Evolutionary conservation across 345 rosid species (phyloP), one percentile per base, ranked within the genome.

Genomic region (Aurinia saxatilis): DNA sequence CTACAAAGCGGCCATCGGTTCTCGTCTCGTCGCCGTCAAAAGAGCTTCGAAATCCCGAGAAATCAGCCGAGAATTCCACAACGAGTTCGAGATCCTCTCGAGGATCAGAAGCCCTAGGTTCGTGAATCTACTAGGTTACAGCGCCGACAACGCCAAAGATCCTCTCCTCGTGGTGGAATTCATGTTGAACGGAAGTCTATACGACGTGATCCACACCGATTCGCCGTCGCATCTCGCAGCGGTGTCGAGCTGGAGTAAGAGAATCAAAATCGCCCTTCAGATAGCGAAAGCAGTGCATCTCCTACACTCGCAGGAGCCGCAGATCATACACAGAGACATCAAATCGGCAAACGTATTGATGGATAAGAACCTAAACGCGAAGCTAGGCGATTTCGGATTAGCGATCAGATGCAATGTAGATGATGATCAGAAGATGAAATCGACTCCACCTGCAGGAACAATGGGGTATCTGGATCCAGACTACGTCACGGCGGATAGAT

Each of bases 381-480:
- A 92, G 64, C 68, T 93, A 64, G 99, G 96, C 7, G 99, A 93
- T 76, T 93, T 93, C 61, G 99, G 99, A 11, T 73, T 93, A 35
- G 97, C 99, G 10, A 69, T 93, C 16, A 81, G 95, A 70, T 90
- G 95, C 61, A 90, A 87, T 50, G 84, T 56, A 19, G 84, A 84
- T 59, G 84, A 84, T 59, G 95, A 90, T 67, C 90, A 75, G 33
- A 81, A 75, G 57, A 78, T 90, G 57, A 83, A 80, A 71, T 87
- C 99, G 17, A 93, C 97, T 10, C 99, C 99, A 0, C 99, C 99
- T 0, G 99, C 99, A 1, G 99, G 99, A 14, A 93, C 99, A 1
- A 86, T 93, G 33, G 99, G 99, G 1, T 93, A 93, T 77, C 84
- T 93, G 0, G 99, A 93, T 75, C 99, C 99, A 15, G 80, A 88